Conservation (phyloP, 2,329 filamentous ascomycete genomes). For the Aureobasidium lini region DNA sequence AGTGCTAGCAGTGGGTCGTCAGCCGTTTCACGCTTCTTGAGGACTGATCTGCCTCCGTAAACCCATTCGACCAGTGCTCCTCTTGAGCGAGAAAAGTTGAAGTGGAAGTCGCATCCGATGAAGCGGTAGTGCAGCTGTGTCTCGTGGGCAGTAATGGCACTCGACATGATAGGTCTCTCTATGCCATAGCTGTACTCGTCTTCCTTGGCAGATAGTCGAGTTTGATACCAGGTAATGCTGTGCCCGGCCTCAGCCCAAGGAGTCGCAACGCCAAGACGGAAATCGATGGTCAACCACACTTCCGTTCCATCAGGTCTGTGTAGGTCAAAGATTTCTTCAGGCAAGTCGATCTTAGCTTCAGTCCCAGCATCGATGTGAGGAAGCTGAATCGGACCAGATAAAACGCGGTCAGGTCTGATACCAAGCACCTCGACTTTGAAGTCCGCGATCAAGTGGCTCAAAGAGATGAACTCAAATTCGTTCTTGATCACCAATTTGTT, state of each 20-base stretch:
- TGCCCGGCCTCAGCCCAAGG: conserved; percentile 35
- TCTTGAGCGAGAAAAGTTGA: conserved; percentile 11
- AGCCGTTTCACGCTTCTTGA: conserved; percentile 18
- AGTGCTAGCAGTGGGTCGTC: conserved; percentile 30
- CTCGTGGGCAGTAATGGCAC: neutral
- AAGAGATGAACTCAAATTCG: conserved; percentile 23
- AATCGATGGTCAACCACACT: conserved; percentile 39
- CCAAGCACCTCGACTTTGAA: conserved; percentile 6
- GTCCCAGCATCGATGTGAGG: neutral
- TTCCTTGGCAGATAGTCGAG: conserved; percentile 7
- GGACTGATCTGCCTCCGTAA: conserved; percentile 28
- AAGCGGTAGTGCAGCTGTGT: conserved; percentile 9
- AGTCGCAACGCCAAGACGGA: conserved; percentile 37
- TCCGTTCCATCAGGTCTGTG: conserved; percentile 26
- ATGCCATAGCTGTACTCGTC: conserved; percentile 4
- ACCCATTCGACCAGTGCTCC: conserved; percentile 29
- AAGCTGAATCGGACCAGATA: conserved; percentile 56
- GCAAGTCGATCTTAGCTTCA: conserved; percentile 3
- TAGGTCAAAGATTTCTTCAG: neutral
- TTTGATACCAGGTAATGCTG: conserved; percentile 20
- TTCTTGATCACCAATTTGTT: conserved; percentile 23
- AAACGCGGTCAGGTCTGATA: conserved; percentile 63
- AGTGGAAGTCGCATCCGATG: conserved; percentile 9
- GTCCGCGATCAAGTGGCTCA: conserved; percentile 11
- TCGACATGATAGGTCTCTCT: conserved; percentile 8